phyloP scores from a whole-genome alignment of 495 filamentous ascomycete species.

The Penicillium macrosclerotiorum region DNA sequence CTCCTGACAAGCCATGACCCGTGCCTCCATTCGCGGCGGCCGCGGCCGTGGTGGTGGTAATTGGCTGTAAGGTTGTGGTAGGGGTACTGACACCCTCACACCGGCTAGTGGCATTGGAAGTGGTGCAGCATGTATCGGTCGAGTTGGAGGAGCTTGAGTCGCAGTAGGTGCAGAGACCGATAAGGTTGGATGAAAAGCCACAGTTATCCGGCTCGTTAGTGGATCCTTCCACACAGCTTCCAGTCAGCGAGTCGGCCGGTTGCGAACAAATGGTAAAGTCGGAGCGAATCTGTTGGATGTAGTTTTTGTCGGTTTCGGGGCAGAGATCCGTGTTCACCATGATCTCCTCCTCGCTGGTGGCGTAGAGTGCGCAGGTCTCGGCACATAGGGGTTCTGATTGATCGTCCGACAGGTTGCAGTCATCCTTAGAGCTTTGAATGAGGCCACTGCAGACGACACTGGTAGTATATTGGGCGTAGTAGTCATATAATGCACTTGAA shows the following conservation, averaged over 20 bases:
- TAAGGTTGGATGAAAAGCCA: slow-evolving; percentile 76
- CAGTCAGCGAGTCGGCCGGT: slow-evolving; percentile 72
- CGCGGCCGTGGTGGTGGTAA: slow-evolving; percentile 48
- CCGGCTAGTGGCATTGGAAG: slow-evolving; percentile 65
- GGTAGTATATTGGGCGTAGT: slow-evolving; percentile 92
- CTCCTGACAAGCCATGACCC: slow-evolving; percentile 64
- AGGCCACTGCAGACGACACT: slow-evolving; percentile 93
- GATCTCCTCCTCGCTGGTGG: slow-evolving; percentile 82
- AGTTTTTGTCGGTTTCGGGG: slow-evolving; percentile 56
- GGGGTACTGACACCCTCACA: slow-evolving; percentile 69
- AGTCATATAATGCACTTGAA: slow-evolving; percentile 72
- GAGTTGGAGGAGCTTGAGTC: slow-evolving; percentile 76
- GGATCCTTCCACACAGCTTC: slow-evolving; percentile 70
- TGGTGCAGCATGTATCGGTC: slow-evolving; percentile 92
- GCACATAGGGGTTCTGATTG: slow-evolving; percentile 81
- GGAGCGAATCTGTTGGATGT: slow-evolving; percentile 76
- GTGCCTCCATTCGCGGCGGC: slow-evolving; percentile 23
- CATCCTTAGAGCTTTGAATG: slow-evolving; percentile 81
- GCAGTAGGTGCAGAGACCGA: slow-evolving; percentile 88
- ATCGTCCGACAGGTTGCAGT: slow-evolving; percentile 62
- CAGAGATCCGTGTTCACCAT: slow-evolving; percentile 73
- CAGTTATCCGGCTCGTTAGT: slow-evolving; percentile 85
- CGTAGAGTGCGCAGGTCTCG: slow-evolving; percentile 78
- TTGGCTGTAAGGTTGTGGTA: slow-evolving; percentile 62
- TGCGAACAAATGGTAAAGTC: slow-evolving; percentile 89